Base-by-base conservation (phyloP, 2,329 filamentous ascomycete species). In the Talaromyces atroroseus region DNA sequence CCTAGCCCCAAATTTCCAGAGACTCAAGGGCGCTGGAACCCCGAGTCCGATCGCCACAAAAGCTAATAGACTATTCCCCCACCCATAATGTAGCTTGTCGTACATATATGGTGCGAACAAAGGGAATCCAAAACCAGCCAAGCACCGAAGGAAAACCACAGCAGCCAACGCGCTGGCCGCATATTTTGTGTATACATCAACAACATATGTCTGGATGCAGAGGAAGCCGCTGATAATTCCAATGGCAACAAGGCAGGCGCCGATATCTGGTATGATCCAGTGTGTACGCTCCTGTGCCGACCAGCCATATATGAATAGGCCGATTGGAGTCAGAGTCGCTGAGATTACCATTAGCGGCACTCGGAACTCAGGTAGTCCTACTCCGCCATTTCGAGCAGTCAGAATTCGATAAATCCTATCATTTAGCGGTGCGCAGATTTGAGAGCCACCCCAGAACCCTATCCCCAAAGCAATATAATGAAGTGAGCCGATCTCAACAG, bases 301-400 rank as follows among this genome's bases (percentile, higher is more conserved):
- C 81, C 81, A 84, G 42, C 81, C 82, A 61, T 84, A 85, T 63
- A 79, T 76, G 60, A 83, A 81, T 1, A 85, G 66, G 0, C 80
- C 79, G 0, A 75, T 60, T 0, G 82, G 81, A 0, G 80, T 72
- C 1, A 84, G 57, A 0, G 84, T 46, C 0, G 77, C 77, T 0
- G 78, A 80, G 0, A 79, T 70, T 11, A 82, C 64, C 68, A 84
- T 79, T 2, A 86, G 71, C 0, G 84, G 84, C 0, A 86, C 71
- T 14, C 85, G 81, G 62, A 80, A 83, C 61, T 89, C 86, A 0
- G 86, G 85, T 16, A 57, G 62, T 7, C 72, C 73, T 16, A 67
- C 51, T 24, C 63, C 69, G 58, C 73, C 72, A 65, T 80, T 80
- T 16, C 48, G 47, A 14, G 47, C 26, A 14, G 46, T 51, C 3